A percentile compares a stretch with the other conserved stretches of the same genome.
Evolutionary conservation across 2,329 filamentous ascomycete genomes (phyloP).

Genomic region (Clarireedia monteithiana): DNA sequence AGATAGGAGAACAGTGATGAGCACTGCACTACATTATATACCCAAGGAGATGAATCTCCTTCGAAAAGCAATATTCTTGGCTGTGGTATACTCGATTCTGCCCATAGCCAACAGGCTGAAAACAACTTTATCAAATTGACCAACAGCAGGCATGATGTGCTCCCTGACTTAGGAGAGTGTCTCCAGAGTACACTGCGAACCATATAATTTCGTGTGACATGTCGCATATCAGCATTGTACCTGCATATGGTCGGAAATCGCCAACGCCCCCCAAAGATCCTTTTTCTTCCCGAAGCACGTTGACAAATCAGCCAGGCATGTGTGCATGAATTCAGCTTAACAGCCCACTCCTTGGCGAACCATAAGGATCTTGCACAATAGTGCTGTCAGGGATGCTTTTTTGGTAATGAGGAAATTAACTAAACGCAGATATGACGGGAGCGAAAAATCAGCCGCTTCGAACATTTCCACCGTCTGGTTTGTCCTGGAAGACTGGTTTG

Average conservation of each 20-base stretch:
- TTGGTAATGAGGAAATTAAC: constrained; percentile 2
- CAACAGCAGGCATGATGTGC: too few relatives aligned
- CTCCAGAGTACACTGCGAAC: too few relatives aligned
- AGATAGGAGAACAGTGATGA: neutral
- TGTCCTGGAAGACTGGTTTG: neutral
- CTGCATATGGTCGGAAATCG: constrained; percentile 2
- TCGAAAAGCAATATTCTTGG: neutral
- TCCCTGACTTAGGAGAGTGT: too few relatives aligned
- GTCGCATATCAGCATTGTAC: constrained; percentile 4
- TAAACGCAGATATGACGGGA: neutral
- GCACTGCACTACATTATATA: neutral
- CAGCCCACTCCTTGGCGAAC: constrained; percentile 5
- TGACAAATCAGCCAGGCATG: neutral
- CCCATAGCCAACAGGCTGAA: too few relatives aligned
- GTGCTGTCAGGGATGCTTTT: too few relatives aligned
- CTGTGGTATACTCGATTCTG: neutral
- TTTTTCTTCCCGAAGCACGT: neutral
- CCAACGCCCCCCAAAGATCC: neutral
- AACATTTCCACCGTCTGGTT: neutral
- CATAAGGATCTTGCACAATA: too few relatives aligned
- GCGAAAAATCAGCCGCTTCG: too few relatives aligned
- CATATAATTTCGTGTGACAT: neutral
- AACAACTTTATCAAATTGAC: neutral
- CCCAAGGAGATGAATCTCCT: neutral
- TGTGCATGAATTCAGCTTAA: constrained; percentile 1